Evolutionary conservation across 129 eudicot species (phyloP), one percentile per base, ranked within the genome.

Genomic region (Ambrosia artemisiifolia): DNA sequence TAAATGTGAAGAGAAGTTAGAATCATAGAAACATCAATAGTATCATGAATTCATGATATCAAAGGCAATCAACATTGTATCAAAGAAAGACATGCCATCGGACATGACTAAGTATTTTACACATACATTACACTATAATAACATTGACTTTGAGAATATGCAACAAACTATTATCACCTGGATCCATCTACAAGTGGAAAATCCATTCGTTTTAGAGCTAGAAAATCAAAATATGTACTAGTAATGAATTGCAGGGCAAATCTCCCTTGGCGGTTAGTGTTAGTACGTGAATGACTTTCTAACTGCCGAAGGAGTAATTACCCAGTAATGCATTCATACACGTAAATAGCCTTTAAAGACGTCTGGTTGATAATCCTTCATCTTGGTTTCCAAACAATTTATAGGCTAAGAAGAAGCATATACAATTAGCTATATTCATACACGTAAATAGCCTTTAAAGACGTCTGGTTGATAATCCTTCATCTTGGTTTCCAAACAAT

Each of bases 231-330:
- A 19, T 54, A 54, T 54, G 61, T 2, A 54, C 33, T 18, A 13
- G 1, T 6, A 5, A 62, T 63, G 67, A 8, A 36, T 63, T 63
- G 10, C 16, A 4, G 62, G 73, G 46, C 61, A 68, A 49, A 14
- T 68, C 73, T 68, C 73, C 59, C 42, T 68, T 33, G 59, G 47
- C 62, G 11, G 73, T 49, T 68, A 3, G 30, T 36, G 12, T 18
- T 38, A 17, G 3, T 24, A 24, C 1, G 28, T 19, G 6, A 38
- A 11, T 32, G 32, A 34, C 17, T 38, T 33, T 6, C 11, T 33
- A 64, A 64, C 69, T 38, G 69, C 51, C 69, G 19, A 64, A 40
- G 34, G 33, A 64, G 51, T 38, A 64, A 38, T 64, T 19, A 19
- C 50, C 69, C 69, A 17, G 69, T 10, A 40, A 63, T 63, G n/a